These are phyloP conservation scores for Ogataea angusta DNA, from an alignment of 805 yeast species.

Conservation along the genomic window DNA sequence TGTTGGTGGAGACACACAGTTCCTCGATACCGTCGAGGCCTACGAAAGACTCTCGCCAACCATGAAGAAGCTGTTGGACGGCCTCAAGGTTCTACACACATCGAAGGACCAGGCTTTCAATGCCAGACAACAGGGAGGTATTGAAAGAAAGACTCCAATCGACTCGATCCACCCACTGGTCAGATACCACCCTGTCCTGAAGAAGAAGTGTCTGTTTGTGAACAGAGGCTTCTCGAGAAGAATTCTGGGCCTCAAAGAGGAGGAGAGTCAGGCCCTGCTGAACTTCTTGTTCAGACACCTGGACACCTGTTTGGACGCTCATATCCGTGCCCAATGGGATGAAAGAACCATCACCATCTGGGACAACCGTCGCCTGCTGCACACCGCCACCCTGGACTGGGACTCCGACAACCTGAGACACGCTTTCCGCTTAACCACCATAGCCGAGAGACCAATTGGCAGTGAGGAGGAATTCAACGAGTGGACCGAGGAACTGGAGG, in stretches of 20 bases:
- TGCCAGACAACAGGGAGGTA: conserved; percentile 53
- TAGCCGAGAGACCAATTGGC: conserved; percentile 63
- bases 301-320: conserved; percentile 53
- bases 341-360: conserved; percentile 68
- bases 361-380: conserved; percentile 74
- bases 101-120: conserved; percentile 66
- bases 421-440: conserved; percentile 69
- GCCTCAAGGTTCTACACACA: conserved; percentile 66
- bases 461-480: conserved; percentile 29
- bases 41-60: conserved; percentile 67
- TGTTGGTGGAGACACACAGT: conserved; percentile 77
- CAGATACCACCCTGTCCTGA: conserved; percentile 70
- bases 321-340: conserved; percentile 69
- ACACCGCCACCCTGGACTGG: conserved; percentile 72
- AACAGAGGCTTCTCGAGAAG: conserved; percentile 61
- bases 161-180: conserved; percentile 67
- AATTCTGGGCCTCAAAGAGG: conserved; percentile 68
- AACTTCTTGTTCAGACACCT: conserved; percentile 54
- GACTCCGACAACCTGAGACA: conserved; percentile 65
- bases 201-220: conserved; percentile 54
- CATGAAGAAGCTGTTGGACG: conserved; percentile 54
- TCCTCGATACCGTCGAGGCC: conserved; percentile 69
- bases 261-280: conserved; percentile 63
- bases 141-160: conserved; percentile 63
- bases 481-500: conserved; percentile 33